A percentile compares a stretch with the other conserved stretches of the same genome.
Conservation (phyloP, 257 asterid species). For the Solanum sparsipilum region DNA sequence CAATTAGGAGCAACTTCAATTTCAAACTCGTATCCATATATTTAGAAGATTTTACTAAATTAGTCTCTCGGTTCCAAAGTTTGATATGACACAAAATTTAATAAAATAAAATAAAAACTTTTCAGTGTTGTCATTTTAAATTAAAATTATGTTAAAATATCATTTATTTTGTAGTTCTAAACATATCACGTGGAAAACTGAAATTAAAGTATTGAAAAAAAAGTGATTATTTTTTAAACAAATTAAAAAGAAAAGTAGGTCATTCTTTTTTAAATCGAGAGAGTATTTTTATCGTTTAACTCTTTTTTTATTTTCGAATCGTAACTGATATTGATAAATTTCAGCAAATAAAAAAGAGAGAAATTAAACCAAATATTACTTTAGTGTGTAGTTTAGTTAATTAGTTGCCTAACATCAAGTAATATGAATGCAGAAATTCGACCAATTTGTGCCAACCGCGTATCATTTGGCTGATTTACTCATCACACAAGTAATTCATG, state of each 20-base stretch:
- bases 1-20: neutral
- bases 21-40: neutral
- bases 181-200: too few species aligned
- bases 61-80: neutral
- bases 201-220: too few species aligned
- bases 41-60: neutral
- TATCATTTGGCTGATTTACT: neutral
- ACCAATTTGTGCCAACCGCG: neutral
- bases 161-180: too few species aligned
- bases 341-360: too few species aligned
- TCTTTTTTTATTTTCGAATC: too few species aligned
- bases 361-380: too few species aligned
- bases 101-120: too few species aligned
- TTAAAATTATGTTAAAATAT: too few species aligned
- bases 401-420: neutral
- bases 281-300: neutral
- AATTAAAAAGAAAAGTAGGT: too few species aligned
- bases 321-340: neutral
- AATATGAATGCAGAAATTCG: neutral
- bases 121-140: too few species aligned
- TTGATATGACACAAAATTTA: neutral
- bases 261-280: neutral
- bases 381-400: neutral
- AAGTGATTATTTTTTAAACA: too few species aligned
- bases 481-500: neutral